Evolutionary conservation across 306 rosid species (phyloP).

Genomic region (Dalbergia cochinchinensis): DNA sequence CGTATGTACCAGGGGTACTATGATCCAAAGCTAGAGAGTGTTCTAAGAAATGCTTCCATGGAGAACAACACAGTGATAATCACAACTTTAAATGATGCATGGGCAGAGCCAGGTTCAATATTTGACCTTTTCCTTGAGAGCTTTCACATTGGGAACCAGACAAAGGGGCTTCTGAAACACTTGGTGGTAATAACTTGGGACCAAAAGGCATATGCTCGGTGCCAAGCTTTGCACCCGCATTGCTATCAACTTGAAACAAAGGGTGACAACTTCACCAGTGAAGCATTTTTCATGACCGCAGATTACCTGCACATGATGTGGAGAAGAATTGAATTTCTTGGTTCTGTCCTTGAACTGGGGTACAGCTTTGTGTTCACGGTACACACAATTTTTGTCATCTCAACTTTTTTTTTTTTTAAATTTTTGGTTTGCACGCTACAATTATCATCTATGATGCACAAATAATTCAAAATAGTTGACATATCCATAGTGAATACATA

Average conservation of each 20-base stretch:
- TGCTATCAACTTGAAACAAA: conserved; percentile 61
- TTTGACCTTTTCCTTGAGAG: conserved; percentile 82
- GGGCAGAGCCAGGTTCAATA: conserved; percentile 84
- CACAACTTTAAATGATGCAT: conserved; percentile 85
- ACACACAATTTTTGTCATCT: conserved; percentile 1
- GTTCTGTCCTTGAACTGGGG: conserved; percentile 69
- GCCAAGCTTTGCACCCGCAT: conserved; percentile 68
- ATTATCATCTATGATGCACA: too few relatives aligned
- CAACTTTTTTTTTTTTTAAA: too few relatives aligned
- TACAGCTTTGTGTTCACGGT: conserved; percentile 90
- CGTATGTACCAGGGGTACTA: conserved; percentile 23
- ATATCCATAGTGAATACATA: too few relatives aligned
- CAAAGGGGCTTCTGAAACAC: conserved; percentile 65
- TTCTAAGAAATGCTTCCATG: conserved; percentile 70
- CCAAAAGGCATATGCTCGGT: conserved; percentile 70
- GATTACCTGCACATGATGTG: conserved; percentile 88
- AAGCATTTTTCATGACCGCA: conserved; percentile 76
- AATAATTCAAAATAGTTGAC: too few relatives aligned
- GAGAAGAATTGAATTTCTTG: conserved; percentile 72
- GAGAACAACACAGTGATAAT: conserved; percentile 67
- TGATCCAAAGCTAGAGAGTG: conserved; percentile 46
- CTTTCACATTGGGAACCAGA: conserved; percentile 68
- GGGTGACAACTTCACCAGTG: conserved; percentile 65
- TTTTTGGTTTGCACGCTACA: too few relatives aligned
- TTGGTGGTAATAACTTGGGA: conserved; percentile 77